These are phyloP conservation scores for Ustilago sp. DNA, from an alignment of 1,284 basidiomycete genomes.

Conservation along the genomic window DNA sequence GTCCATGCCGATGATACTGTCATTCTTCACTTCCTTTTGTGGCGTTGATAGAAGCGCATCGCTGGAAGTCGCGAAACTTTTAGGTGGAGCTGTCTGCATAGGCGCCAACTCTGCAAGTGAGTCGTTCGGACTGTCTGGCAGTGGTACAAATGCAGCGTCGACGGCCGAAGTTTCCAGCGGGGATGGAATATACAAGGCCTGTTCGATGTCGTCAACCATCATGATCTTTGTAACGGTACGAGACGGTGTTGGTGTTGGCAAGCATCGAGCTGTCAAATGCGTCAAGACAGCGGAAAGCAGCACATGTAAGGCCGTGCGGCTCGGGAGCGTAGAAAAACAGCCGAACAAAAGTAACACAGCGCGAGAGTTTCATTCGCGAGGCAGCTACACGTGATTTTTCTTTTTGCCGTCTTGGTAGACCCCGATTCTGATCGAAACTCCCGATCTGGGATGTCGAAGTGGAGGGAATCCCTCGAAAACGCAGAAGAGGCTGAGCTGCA, in stretches of 20 bases:
- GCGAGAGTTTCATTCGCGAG: constrained; percentile 28
- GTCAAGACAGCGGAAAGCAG: not conserved
- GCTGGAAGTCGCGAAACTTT: not conserved
- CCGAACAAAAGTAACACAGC: constrained; percentile 35
- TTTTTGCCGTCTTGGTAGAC: not conserved
- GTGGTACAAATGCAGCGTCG: constrained; percentile 23
- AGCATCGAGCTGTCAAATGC: not conserved
- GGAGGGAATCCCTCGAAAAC: constrained; percentile 1
- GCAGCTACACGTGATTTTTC: constrained; percentile 22
- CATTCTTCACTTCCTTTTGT: not conserved
- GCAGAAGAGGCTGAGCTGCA: constrained; percentile 1
- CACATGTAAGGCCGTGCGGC: constrained; percentile 4
- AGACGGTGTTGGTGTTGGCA: not conserved
- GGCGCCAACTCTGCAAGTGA: constrained; percentile 11
- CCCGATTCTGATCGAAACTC: not conserved
- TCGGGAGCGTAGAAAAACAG: constrained; percentile 34
- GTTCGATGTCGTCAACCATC: constrained; percentile 8
- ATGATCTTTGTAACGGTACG: not conserved
- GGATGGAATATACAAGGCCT: not conserved
- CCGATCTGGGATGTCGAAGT: constrained; percentile 1
- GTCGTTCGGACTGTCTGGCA: constrained; percentile 25
- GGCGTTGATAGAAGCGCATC: not conserved
- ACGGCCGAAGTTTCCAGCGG: not conserved
- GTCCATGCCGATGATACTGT: not conserved
- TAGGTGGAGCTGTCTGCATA: not conserved